Evolutionary conservation across 768 basidiomycete species (phyloP).

Genomic region (Phlebiopsis flavidoalba): DNA sequence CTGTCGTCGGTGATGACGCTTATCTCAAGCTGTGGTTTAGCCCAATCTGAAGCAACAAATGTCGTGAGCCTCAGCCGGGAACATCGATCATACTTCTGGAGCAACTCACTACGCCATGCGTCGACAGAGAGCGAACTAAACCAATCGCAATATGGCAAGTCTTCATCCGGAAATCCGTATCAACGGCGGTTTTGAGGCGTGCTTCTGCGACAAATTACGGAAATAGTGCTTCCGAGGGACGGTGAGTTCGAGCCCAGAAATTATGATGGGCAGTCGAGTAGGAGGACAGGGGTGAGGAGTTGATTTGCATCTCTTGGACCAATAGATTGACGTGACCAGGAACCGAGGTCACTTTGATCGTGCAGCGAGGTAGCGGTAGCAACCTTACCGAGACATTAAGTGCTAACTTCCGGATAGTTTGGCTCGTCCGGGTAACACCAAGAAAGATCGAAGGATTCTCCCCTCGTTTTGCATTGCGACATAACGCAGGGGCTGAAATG

Average conservation of each 20-base stretch:
- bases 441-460: not conserved
- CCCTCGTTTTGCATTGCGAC: constrained; percentile 29
- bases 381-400: too few species aligned
- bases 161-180: constrained; percentile 42
- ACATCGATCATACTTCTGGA: not conserved
- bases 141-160: constrained; percentile 54
- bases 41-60: constrained; percentile 55
- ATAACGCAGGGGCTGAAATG: constrained; percentile 30
- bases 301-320: not conserved
- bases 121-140: constrained; percentile 49
- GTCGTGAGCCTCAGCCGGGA: not conserved
- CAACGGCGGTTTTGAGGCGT: constrained; percentile 23
- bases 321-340: not conserved
- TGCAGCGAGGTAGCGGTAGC: not conserved
- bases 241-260: constrained; percentile 5
- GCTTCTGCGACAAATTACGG: not conserved
- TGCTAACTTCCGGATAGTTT: too few species aligned
- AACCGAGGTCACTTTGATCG: constrained; percentile 5
- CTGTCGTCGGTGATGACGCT: constrained; percentile 76
- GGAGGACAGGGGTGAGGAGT: constrained; percentile 11
- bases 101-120: constrained; percentile 53
- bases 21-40: constrained; percentile 61
- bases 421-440: not conserved
- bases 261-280: constrained; percentile 14
- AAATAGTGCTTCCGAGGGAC: constrained; percentile 1